Conservation (phyloP, 768 basidiomycete genomes). For the Termitomyces sp. region DNA sequence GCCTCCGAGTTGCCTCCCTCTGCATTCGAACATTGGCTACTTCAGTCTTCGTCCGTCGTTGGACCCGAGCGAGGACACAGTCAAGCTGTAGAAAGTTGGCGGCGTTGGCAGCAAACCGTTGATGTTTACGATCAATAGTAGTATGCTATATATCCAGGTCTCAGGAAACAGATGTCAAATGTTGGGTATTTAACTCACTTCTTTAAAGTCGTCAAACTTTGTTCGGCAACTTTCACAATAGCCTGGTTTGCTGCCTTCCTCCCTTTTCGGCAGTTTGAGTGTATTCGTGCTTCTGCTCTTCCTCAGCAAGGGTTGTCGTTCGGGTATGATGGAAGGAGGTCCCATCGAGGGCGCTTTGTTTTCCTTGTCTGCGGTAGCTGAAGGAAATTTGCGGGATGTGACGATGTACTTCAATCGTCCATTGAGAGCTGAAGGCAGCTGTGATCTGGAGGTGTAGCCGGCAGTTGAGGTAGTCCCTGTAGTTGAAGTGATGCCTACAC, state of each 20-base stretch:
- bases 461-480: conserved; percentile 80
- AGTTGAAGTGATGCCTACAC: conserved; percentile 87
- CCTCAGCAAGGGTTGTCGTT: conserved; percentile 48
- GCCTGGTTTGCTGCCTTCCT: conserved; percentile 88
- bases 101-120: conserved; percentile 75
- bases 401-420: conserved; percentile 62
- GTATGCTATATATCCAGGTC: conserved; percentile 55
- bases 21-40: conserved; percentile 22
- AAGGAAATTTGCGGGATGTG: conserved; percentile 54
- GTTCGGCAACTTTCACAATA: conserved; percentile 96
- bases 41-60: conserved; percentile 36
- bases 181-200: conserved; percentile 43
- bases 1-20: conserved; percentile 12
- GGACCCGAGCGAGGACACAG: conserved; percentile 61
- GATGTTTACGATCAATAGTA: conserved; percentile 59
- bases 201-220: conserved; percentile 85
- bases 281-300: conserved; percentile 85
- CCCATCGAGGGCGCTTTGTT: conserved; percentile 52
- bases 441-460: conserved; percentile 41
- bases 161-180: background rate
- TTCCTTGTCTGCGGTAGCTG: conserved; percentile 20
- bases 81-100: conserved; percentile 82
- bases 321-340: conserved; percentile 60
- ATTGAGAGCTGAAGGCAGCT: conserved; percentile 50
- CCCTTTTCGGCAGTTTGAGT: conserved; percentile 67